Conservation (phyloP, 768 basidiomycete species). For the Sarcodon sp. region DNA sequence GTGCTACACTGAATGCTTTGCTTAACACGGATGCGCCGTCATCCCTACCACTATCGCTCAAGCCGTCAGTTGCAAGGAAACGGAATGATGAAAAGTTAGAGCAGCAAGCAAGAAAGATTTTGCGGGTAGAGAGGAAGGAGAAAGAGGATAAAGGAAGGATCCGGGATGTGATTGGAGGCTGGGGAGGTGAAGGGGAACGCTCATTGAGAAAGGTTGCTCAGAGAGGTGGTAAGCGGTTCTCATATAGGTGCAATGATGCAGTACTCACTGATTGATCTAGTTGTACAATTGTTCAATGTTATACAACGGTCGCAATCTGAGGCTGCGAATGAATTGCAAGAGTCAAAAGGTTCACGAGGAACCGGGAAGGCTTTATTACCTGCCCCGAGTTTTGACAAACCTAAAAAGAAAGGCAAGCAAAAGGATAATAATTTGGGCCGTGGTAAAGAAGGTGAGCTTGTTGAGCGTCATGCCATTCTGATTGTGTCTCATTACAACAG, state of each 20-base stretch:
- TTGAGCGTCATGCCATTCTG: constrained; percentile 1
- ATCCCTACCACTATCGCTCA: constrained; percentile 61
- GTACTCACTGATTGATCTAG: constrained; percentile 16
- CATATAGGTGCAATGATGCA: neutral
- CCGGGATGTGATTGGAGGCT: constrained; percentile 70
- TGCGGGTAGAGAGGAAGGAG: constrained; percentile 61
- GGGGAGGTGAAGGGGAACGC: constrained; percentile 77
- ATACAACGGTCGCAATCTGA: constrained; percentile 72
- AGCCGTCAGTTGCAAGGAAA: constrained; percentile 56
- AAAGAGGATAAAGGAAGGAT: constrained; percentile 59
- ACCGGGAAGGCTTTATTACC: constrained; percentile 63
- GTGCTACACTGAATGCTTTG: constrained; percentile 58
- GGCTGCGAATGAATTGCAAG: constrained; percentile 36
- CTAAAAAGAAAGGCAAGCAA: constrained; percentile 33
- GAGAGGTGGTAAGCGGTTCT: constrained; percentile 50
- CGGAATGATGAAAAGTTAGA: constrained; percentile 71
- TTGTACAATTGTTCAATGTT: constrained; percentile 80
- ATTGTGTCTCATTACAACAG: constrained; percentile 19
- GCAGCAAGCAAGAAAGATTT: constrained; percentile 52
- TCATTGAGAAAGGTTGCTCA: constrained; percentile 75
- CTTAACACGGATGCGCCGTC: constrained; percentile 64
- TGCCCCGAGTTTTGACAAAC: constrained; percentile 44
- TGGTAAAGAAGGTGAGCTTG: constrained; percentile 42
- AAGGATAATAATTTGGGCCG: constrained; percentile 41
- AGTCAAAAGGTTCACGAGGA: constrained; percentile 49